Evolutionary conservation across 1,139 yeast genomes (phyloP).

Genomic region (Scheffersomyces illinoinensis): DNA sequence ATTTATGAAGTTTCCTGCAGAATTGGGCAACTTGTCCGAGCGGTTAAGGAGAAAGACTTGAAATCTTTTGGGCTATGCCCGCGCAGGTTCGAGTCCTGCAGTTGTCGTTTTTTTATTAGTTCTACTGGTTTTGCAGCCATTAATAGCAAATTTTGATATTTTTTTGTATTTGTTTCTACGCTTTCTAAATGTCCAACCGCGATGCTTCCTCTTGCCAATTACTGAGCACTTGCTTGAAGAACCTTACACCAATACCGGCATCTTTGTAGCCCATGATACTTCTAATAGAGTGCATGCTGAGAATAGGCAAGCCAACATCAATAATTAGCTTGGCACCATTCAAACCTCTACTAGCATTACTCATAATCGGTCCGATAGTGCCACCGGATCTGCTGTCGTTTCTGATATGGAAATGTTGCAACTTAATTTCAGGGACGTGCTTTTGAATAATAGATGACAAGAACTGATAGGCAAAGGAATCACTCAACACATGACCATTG

Average conservation of each 20-base stretch:
- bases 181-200: neutral
- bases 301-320: conserved; percentile 48
- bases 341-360: conserved; percentile 26
- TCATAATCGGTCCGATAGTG: conserved; percentile 47
- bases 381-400: conserved; percentile 48
- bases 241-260: conserved; percentile 41
- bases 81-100: conserved; percentile 64
- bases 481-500: conserved; percentile 47
- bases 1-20: neutral
- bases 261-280: conserved; percentile 46
- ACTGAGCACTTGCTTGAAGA: conserved; percentile 38
- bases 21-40: conserved; percentile 54
- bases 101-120: conserved; percentile 42
- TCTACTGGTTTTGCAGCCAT: neutral
- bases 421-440: conserved; percentile 20
- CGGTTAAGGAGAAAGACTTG: conserved; percentile 60
- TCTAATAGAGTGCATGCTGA: conserved; percentile 49
- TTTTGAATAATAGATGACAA: conserved; percentile 26
- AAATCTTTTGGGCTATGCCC: conserved; percentile 61
- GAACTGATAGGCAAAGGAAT: conserved; percentile 30
- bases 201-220: conserved; percentile 26
- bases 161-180: neutral
- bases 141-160: neutral
- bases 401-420: conserved; percentile 46
- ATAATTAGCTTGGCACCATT: conserved; percentile 41